Base-by-base conservation (phyloP, 441 rosid species). In the Adansonia gregorii region DNA sequence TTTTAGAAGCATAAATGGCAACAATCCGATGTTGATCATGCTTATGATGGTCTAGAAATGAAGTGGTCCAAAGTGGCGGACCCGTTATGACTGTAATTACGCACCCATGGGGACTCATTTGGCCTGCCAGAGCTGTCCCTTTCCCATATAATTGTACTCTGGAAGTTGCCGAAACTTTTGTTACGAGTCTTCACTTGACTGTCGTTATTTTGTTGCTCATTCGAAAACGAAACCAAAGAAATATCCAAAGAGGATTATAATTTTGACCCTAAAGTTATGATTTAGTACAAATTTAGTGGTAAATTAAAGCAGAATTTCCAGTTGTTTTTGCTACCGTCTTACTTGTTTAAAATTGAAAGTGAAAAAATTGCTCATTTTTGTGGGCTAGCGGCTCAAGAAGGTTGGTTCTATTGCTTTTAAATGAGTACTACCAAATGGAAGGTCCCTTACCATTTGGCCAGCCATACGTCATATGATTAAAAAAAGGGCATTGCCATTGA, bases 1-100 rank as follows among this genome's bases (percentile, higher is more conserved):
- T 41, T 65, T 39, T 19, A 61, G 49, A 15, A 24, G 24, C 60
- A 71, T 73, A 41, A 70, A 66, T 63, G 70, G 43, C 19, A 63
- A 31, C 31, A 12, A 12, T 31, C 4, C 14, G 45, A 63, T 0
- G 19, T 63, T 14, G n/a, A 1, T 14, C 67, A 31, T 14, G 10
- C 9, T 31, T 60, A 60, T 59, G 39, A 60, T 24, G 65, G 11
- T 61, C 8, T 27, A 27, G 41, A 27, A 61, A 61, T 24, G 27
- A 24, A 48, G 56, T 75, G 78, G 59, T 76, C 80, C 76, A 74
- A 54, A 73, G 75, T 41, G 67, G 49, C 73, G 56, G 1, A 59
- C 78, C 76, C 43, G 61, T 46, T 19, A 19, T 67, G 52, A 67
- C 69, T 56, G 74, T 24, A 39, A 58, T 68, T 46, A 48, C 54